Base-by-base conservation (phyloP, 257 asterid species). In the Knoxia roxburghii region DNA sequence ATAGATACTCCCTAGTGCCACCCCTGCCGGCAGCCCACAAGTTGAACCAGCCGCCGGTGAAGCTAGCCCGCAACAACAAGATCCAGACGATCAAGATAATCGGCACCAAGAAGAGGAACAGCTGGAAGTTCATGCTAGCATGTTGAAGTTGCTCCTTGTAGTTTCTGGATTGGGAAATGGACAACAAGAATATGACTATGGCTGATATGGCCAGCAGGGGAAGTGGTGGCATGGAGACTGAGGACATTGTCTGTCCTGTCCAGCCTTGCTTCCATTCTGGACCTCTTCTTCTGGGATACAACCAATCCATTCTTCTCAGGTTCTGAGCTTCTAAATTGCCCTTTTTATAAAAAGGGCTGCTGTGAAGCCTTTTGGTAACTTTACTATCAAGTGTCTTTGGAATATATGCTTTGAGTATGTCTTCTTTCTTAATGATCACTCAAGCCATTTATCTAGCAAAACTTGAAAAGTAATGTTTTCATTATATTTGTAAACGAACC, bases 361-460 rank as follows among this genome's bases (percentile, higher is more conserved):
- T 26, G 11, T 56, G 61, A 55, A 18, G 17, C 33, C 32, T 66
- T 17, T 49, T 48, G 51, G 60, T 30, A 49, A 70, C 83, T 82
- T 78, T 73, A 61, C 67, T 54, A 53, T 48, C 54, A 51, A 79
- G 76, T 72, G 74, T 68, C 61, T 76, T 70, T 71, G 73, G 90
- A 59, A 88, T 82, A 86, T 86, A 83, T 88, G 68, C 90, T 74
- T 85, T 72, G 90, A 84, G 85, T 82, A 74, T 73, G 75, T 75
- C 56, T 67, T 53, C 60, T 40, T 41, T 75, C 72, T 83, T 24
- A 55, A 64, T 64, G 63, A 72, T 23, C 76, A 84, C 89, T 78
- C 86, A 77, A 79, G 71, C 73, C 54, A n/a, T n/a, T n/a, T n/a
- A n/a, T n/a, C n/a, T n/a, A n/a, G n/a, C n/a, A n/a, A n/a, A n/a